A percentile compares a stretch with the other conserved stretches of the same genome.
Conservation (phyloP, 164 flowering plant genomes). For the Berberis thunbergii region DNA sequence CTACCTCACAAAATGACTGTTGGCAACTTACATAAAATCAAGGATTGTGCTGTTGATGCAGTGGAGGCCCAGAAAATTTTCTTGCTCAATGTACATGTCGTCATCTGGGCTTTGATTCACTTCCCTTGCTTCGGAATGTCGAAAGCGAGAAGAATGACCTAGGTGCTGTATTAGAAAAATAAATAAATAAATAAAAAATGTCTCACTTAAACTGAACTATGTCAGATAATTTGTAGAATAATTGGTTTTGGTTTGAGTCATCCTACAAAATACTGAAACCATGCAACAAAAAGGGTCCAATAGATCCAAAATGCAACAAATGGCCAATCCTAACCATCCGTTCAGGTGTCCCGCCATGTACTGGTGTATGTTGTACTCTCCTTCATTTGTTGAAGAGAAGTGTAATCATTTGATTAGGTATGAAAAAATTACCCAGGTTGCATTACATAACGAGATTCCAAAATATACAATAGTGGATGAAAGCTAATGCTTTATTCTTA, state of each 20-base stretch:
- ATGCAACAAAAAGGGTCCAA: background rate
- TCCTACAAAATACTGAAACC: background rate
- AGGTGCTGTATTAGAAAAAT: constrained; percentile 44
- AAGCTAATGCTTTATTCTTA: too few species aligned
- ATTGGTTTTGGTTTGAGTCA: background rate
- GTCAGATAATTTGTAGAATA: background rate
- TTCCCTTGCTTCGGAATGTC: constrained; percentile 89
- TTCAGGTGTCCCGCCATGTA: too few species aligned
- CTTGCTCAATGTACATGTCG: background rate
- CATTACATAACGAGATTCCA: too few species aligned
- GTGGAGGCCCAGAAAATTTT: constrained; percentile 2
- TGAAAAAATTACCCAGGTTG: too few species aligned
- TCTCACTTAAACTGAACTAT: background rate
- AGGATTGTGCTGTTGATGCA: constrained; percentile 9
- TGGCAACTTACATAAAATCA: constrained; percentile 5
- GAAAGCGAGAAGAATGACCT: constrained; percentile 92
- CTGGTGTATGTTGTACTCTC: too few species aligned
- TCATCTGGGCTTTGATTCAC: constrained; percentile 76
- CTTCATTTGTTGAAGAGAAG: too few species aligned
- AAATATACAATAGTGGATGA: too few species aligned
- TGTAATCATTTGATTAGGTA: too few species aligned
- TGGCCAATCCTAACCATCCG: too few species aligned
- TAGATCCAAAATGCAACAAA: too few species aligned
- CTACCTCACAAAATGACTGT: constrained; percentile 17
- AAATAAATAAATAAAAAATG: too few species aligned